A percentile compares a stretch with the other conserved stretches of the same genome.
These are phyloP conservation scores for Suillus weaverae DNA, from an alignment of 768 basidiomycete genomes.

Conservation along the genomic window DNA sequence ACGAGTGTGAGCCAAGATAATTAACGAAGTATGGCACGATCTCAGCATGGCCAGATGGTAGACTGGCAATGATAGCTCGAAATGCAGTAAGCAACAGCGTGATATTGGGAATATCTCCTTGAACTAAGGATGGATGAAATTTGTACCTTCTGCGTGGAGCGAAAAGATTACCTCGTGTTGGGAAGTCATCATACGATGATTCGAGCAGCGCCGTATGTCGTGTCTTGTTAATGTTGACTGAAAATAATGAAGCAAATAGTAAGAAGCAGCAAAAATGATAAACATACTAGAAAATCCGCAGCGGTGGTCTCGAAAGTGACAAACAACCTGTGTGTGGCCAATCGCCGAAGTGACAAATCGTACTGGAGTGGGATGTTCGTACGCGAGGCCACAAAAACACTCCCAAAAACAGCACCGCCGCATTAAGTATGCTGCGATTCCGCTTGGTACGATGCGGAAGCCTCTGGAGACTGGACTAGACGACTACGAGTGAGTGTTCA, in stretches of 20 bases:
- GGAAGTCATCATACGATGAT: neutral
- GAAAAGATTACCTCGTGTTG: neutral
- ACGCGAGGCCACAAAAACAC: neutral
- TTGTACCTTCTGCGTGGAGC: neutral
- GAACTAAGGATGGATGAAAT: neutral
- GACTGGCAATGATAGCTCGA: neutral
- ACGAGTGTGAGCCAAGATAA: neutral
- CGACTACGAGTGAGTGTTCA: neutral
- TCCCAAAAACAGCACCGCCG: neutral
- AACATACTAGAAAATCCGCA: neutral
- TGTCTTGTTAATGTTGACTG: neutral
- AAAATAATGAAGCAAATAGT: neutral
- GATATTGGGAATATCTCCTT: neutral
- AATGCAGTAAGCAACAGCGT: neutral
- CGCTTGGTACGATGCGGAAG: neutral
- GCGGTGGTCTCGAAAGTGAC: neutral
- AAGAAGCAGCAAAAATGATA: neutral
- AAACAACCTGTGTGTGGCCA: neutral
- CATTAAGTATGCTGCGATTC: neutral
- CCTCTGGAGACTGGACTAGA: neutral
- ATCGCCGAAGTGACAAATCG: neutral
- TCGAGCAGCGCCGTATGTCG: neutral
- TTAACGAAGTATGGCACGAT: neutral
- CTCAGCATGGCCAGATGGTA: neutral
- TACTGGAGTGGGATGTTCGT: neutral